Evolutionary conservation across 208 protist genomes (phyloP).

Genomic region (Kentomonas sorsogonicus): DNA sequence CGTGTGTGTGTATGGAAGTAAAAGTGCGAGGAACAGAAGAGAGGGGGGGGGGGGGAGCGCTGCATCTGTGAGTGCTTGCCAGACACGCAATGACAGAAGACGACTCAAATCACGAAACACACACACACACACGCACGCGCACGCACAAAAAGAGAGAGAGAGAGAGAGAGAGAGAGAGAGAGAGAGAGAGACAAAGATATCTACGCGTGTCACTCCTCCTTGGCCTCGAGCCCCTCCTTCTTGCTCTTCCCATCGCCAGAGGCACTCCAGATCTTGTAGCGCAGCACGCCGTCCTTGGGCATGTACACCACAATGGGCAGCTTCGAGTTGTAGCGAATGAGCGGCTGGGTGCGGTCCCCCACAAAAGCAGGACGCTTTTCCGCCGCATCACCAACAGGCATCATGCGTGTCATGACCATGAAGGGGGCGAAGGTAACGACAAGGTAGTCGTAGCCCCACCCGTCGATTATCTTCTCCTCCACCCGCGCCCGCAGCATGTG

Average conservation of each 20-base stretch:
- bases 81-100: no score
- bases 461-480: slow-evolving; percentile 39
- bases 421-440: slow-evolving; percentile 15
- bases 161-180: not conserved
- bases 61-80: no score
- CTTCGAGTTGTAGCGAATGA: slow-evolving; percentile 19
- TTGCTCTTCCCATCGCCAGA: no score
- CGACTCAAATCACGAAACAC: slow-evolving; percentile 2
- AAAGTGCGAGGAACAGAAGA: slow-evolving; percentile 11
- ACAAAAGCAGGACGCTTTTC: slow-evolving; percentile 11
- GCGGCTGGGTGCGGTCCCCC: slow-evolving; percentile 2
- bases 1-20: no score
- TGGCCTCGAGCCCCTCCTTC: slow-evolving; percentile 8
- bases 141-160: slow-evolving; percentile 3
- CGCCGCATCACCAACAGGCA: slow-evolving; percentile 13
- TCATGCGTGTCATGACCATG: slow-evolving; percentile 8
- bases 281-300: slow-evolving; percentile 17
- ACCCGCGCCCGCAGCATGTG: slow-evolving; percentile 36
- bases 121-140: slow-evolving; percentile 8
- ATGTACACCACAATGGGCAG: slow-evolving; percentile 26
- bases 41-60: not conserved
- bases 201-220: slow-evolving; percentile 15
- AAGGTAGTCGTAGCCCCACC: slow-evolving; percentile 37
- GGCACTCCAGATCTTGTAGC: slow-evolving; percentile 20
- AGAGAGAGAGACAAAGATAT: not conserved